Base-by-base conservation (phyloP, 2,329 filamentous ascomycete genomes). In the Ophiostoma ulmi region DNA sequence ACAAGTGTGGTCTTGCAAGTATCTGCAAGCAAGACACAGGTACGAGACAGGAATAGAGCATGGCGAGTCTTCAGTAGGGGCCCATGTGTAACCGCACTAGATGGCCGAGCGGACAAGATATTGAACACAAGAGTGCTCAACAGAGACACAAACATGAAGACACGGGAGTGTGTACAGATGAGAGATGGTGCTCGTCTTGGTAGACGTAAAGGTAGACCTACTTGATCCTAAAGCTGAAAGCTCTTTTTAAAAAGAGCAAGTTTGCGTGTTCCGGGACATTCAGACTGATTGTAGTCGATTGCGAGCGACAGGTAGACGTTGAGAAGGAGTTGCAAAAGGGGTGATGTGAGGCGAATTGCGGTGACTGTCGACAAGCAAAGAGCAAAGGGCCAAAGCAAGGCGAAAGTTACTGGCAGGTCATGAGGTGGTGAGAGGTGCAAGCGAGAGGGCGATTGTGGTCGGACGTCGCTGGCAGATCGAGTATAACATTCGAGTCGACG, bases 161-260 rank as follows among this genome's bases (percentile, higher is more conserved):
- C 61, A 64, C 13, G 31, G 61, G 31, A 58, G n/a, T 11, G 55
- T 31, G 31, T 31, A 3, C n/a, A 48, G 44, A 48, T 48, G 44
- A 48, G 44, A 39, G 38, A 10, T 39, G 44, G 44, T 48, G 44
- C 17, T 48, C 20, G 20, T 48, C 38, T 39, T 13, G 38, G 38
- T 39, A 2, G 20, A 48, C 44, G n/a, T 39, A 39, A 36, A 13
- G 8, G 26, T 38, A 14, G 35, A 71, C 71, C 52, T 72, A 72
- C 72, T 70, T 68, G 52, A 70, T 72, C 68, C 72, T 67, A 67
- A 70, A 64, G 58, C 52, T 41, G 22, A 36, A 70, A 70, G 72
- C 72, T 71, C 72, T 72, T 67, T 69, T 14, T 2, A 36, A 41
- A 65, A 71, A 72, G 72, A 72, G 72, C 72, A 61, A 39, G 58